A percentile compares a stretch with the other conserved stretches of the same genome.
phyloP scores from a whole-genome alignment of 2,329 filamentous ascomycete genomes.

The Arthrinium puccinioides region DNA sequence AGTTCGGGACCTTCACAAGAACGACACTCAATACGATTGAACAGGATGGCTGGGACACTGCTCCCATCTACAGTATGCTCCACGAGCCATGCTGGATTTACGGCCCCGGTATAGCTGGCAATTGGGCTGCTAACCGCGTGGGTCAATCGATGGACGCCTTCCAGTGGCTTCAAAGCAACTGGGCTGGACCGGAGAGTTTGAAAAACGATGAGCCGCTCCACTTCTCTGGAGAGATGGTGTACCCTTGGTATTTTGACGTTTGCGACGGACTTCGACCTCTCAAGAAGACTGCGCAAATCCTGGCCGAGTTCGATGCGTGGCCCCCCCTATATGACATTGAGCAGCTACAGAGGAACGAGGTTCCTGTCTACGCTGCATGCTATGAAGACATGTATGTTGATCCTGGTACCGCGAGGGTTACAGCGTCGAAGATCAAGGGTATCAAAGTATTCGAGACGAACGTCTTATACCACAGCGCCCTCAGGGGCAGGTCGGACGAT shows the following conservation, averaged over 20 bases:
- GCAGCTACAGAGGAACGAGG: constrained; percentile 66
- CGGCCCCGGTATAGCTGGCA: constrained; percentile 51
- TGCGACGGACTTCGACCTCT: constrained; percentile 70
- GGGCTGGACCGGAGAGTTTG: constrained; percentile 29
- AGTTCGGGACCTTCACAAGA: constrained; percentile 68
- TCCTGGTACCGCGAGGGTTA: constrained; percentile 64
- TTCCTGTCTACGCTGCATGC: constrained; percentile 79
- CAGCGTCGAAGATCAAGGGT: constrained; percentile 65
- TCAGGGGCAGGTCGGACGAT: constrained; percentile 67
- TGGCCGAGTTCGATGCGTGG: constrained; percentile 67
- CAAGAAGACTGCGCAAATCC: constrained; percentile 58
- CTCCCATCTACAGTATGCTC: constrained; percentile 76
- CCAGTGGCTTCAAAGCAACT: constrained; percentile 39
- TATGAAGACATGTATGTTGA: constrained; percentile 96
- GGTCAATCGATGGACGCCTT: constrained; percentile 41
- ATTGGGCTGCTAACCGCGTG: constrained; percentile 69
- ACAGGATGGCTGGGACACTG: constrained; percentile 61
- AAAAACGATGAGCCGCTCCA: constrained; percentile 47
- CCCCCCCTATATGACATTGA: constrained; percentile 66
- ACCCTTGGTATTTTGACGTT: constrained; percentile 74
- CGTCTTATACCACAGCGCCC: constrained; percentile 76
- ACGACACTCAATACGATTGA: constrained; percentile 66
- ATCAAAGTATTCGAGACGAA: constrained; percentile 83
- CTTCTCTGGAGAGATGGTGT: constrained; percentile 93
- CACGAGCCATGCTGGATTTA: constrained; percentile 87